Percentiles rank a stretch among this genome's conserved stretches.
Evolutionary conservation across 2,329 filamentous ascomycete species (phyloP).

Genomic region (Alternaria hordeiaustralica): DNA sequence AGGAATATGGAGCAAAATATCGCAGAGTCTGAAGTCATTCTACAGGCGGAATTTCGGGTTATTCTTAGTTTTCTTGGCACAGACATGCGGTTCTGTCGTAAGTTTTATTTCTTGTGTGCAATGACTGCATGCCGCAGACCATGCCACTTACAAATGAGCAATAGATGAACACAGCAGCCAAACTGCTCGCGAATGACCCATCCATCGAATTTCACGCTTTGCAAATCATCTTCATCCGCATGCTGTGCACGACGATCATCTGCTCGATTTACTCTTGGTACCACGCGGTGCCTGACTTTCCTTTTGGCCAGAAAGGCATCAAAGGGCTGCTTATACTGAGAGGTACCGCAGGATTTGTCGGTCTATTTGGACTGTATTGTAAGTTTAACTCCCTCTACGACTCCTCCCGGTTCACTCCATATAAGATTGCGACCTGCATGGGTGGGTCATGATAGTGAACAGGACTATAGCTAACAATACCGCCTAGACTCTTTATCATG

Average conservation of each 20-base stretch:
- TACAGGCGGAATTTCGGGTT: conserved; percentile 34
- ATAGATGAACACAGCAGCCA: conserved; percentile 35
- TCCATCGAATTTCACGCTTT: conserved; percentile 36
- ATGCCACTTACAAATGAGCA: neutral
- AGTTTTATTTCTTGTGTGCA: neutral
- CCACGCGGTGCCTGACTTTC: conserved; percentile 50
- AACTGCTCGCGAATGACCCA: conserved; percentile 33
- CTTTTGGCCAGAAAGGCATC: conserved; percentile 27
- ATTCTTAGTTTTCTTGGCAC: conserved; percentile 32
- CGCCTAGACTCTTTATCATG: conserved; percentile 69
- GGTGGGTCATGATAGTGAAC: neutral
- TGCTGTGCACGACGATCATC: conserved; percentile 72
- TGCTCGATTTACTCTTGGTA: conserved; percentile 76
- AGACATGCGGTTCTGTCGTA: conserved; percentile 49
- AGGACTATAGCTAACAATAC: neutral
- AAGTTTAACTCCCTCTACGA: conserved; percentile 4
- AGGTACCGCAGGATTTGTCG: conserved; percentile 34
- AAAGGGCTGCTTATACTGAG: conserved; percentile 26
- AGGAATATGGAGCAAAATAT: neutral
- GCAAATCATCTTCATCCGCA: conserved; percentile 76
- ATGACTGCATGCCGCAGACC: neutral
- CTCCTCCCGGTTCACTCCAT: neutral
- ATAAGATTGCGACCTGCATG: neutral
- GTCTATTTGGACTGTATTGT: conserved; percentile 40
- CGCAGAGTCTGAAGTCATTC: conserved; percentile 15